Evolutionary conservation across 208 protist genomes (phyloP).

Genomic region (Wallacemonas sp.): DNA sequence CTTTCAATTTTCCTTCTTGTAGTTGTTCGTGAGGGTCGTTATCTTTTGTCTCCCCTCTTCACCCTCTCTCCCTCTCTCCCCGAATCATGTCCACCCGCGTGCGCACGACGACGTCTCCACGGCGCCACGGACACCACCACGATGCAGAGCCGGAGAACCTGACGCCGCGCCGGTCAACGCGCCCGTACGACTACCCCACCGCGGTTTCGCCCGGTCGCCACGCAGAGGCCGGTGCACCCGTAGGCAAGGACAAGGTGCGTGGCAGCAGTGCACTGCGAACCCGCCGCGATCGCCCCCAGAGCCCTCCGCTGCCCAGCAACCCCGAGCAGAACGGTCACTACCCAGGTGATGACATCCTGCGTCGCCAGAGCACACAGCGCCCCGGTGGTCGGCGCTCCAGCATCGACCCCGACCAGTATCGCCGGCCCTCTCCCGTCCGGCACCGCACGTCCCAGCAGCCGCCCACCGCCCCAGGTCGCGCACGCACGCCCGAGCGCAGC

Average conservation of each 20-base stretch:
- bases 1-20: neutral
- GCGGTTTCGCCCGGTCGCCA: neutral
- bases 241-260: neutral
- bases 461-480: too few relatives aligned
- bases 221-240: neutral
- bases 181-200: constrained; percentile 9
- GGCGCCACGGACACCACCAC: constrained; percentile 3
- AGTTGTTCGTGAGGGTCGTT: neutral
- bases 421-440: constrained; percentile 16
- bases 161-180: constrained; percentile 7
- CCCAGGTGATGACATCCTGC: constrained; percentile 9
- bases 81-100: neutral
- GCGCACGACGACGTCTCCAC: neutral
- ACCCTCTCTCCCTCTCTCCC: neutral
- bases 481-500: neutral
- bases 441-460: constrained; percentile 5
- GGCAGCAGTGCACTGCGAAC: neutral
- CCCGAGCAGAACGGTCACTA: neutral
- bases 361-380: constrained; percentile 19
- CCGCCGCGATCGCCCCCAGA: neutral
- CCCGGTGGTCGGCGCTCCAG: constrained; percentile 5
- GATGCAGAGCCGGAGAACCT: neutral
- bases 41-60: neutral
- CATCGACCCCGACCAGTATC: constrained; percentile 19
- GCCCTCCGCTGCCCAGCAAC: too few relatives aligned